Conservation (phyloP, 352 stramenopile species). For the Phytophthora quininea region DNA sequence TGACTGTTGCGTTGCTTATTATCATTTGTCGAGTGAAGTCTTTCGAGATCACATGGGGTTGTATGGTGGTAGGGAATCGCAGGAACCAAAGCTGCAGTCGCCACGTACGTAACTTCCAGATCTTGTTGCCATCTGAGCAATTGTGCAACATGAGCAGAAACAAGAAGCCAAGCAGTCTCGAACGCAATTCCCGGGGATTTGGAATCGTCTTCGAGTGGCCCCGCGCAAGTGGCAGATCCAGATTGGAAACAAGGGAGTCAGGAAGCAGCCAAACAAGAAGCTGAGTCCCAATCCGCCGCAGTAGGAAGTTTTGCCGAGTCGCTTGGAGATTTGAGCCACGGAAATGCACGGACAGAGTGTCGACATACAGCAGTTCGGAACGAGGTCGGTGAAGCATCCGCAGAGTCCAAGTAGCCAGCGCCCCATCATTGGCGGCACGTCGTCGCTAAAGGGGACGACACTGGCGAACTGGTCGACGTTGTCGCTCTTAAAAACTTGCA, state of each 20-base stretch:
- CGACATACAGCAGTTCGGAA: constrained; percentile 48
- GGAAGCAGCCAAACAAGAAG: constrained; percentile 24
- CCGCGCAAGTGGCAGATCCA: constrained; percentile 47
- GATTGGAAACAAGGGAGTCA: constrained; percentile 16
- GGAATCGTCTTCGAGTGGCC: constrained; percentile 42
- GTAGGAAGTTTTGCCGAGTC: constrained; percentile 35
- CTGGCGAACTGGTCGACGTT: constrained; percentile 24
- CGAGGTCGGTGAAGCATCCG: constrained; percentile 36
- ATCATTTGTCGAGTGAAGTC: not conserved
- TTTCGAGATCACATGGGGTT: constrained; percentile 19
- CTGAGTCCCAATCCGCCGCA: constrained; percentile 18
- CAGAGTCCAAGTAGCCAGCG: constrained; percentile 30
- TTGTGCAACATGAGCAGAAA: constrained; percentile 56
- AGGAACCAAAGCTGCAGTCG: constrained; percentile 50
- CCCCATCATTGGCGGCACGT: constrained; percentile 26
- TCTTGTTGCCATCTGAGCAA: constrained; percentile 63
- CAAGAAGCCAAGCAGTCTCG: constrained; percentile 38
- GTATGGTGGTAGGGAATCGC: constrained; percentile 37
- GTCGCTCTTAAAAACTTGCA: constrained; percentile 12
- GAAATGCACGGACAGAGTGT: constrained; percentile 46
- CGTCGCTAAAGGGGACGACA: constrained; percentile 28
- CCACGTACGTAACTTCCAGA: constrained; percentile 54
- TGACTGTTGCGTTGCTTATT: constrained; percentile 23
- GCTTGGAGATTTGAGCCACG: constrained; percentile 40
- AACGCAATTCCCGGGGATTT: constrained; percentile 45